phyloP scores from a whole-genome alignment of 2,329 filamentous ascomycete species.

The Hymenoscyphus repandus region DNA sequence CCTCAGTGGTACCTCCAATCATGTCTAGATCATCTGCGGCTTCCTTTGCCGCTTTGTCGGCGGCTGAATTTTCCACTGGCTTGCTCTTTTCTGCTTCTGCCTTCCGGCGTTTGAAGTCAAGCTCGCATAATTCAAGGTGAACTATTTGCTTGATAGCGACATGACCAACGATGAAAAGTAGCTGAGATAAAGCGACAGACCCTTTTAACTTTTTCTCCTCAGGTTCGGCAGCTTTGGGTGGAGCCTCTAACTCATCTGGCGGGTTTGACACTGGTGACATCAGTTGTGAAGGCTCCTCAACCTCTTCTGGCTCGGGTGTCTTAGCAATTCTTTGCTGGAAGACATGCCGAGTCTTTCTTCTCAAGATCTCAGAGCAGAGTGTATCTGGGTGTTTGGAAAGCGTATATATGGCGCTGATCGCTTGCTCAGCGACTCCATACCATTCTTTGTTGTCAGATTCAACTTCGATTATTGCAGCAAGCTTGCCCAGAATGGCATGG shows the following conservation, averaged over 20 bases:
- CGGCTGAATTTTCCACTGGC: constrained; percentile 37
- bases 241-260: constrained; percentile 20
- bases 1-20: constrained; percentile 92
- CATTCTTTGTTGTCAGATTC: constrained; percentile 89
- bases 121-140: constrained; percentile 92
- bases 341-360: constrained; percentile 78
- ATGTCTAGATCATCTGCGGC: constrained; percentile 89
- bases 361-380: constrained; percentile 84
- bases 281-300: constrained; percentile 29
- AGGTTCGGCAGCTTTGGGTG: constrained; percentile 10
- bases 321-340: constrained; percentile 43
- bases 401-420: constrained; percentile 90
- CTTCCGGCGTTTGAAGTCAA: constrained; percentile 96
- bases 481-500: constrained; percentile 74
- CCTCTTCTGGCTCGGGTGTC: constrained; percentile 32
- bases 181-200: constrained; percentile 75
- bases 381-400: constrained; percentile 91
- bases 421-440: constrained; percentile 93
- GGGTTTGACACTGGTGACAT: constrained; percentile 18
- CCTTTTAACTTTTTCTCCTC: constrained; percentile 52
- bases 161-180: constrained; percentile 92
- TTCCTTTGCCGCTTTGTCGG: constrained; percentile 52
- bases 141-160: constrained; percentile 99
- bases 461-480: constrained; percentile 82
- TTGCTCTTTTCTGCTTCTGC: constrained; percentile 74